Conservation (phyloP, 208 protist species). For the Crithidia bombi region DNA sequence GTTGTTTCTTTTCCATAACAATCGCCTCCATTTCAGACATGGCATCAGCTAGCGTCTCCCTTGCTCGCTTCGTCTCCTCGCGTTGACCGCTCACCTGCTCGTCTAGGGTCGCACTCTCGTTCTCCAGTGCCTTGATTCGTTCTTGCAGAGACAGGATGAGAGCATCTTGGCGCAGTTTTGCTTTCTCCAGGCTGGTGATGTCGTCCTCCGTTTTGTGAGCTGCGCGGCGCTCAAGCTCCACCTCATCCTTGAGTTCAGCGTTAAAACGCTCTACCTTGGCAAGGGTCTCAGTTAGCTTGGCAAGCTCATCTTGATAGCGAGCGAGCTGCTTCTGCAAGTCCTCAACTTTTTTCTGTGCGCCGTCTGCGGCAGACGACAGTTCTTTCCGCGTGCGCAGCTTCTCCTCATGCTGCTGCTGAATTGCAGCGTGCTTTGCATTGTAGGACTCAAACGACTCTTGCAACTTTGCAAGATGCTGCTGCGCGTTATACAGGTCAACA, state of each 20-base stretch:
- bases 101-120: conserved; percentile 80
- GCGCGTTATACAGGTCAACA: conserved; percentile 95
- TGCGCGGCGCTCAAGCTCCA: conserved; percentile 93
- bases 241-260: conserved; percentile 92
- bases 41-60: conserved; percentile 92
- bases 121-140: conserved; percentile 82
- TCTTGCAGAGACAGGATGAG: conserved; percentile 91
- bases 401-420: conserved; percentile 84
- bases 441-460: conserved; percentile 92
- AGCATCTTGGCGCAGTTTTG: conserved; percentile 93
- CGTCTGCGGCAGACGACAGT: conserved; percentile 55
- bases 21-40: conserved; percentile 94
- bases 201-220: conserved; percentile 96
- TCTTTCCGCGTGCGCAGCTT: conserved; percentile 74
- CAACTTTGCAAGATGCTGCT: conserved; percentile 94
- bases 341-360: conserved; percentile 81
- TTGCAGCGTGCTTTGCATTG: conserved; percentile 82
- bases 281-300: conserved; percentile 91
- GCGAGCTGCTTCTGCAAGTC: conserved; percentile 87
- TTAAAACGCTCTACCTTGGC: conserved; percentile 95
- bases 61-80: conserved; percentile 88
- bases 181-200: conserved; percentile 92
- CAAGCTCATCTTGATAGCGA: conserved; percentile 91
- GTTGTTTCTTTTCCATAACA: conserved; percentile 95
- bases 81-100: conserved; percentile 90